Base-by-base conservation (phyloP, 768 basidiomycete species). In the Chalciporus sphaerocephalus region DNA sequence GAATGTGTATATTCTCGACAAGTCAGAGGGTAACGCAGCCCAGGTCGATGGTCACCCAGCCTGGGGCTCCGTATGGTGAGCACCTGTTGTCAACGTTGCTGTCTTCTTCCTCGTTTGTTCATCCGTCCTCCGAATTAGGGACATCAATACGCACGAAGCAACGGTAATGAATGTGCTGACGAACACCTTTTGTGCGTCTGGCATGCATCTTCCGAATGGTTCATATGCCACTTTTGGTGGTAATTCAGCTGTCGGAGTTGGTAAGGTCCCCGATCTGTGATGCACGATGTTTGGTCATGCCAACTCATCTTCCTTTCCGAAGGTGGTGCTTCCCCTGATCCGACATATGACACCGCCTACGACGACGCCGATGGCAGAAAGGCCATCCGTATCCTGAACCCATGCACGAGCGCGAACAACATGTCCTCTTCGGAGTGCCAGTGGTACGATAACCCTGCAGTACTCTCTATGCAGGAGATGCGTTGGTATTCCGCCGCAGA, bases 1-100 rank as follows among this genome's bases (percentile, higher is more conserved):
- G 55, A 87, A 82, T 64, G 85, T 94, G 27, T 94, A 92, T 68
- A 85, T 93, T 15, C 72, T 93, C 32, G 92, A 95, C 76, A 95
- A 95, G 69, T 80, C 83, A 5, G 85, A 92, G 59, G 80, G 79
- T 18, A 92, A 92, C 63, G 71, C 74, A 2, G 75, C 75, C 3
- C 72, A 75, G 51, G 70, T 89, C 46, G 72, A 75, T 48, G 80
- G 80, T 1, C 87, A 88, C 63, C 79, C 88, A 11, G 84, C 85
- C 2, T 86, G 83, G 79, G 87, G 78, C 6, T 64, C 84, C 0
- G 80, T 79, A 8, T 89, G 81, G 82, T 81, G 20, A 28, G 51
- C 5, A 6, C 24, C 10, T 25, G 24, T 25, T 25, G n/a, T n/a
- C n/a, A n/a, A n/a, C n/a, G n/a, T n/a, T n/a, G n/a, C n/a, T n/a